phyloP scores from a whole-genome alignment of 2,329 filamentous ascomycete genomes.

The Knufia fluminis region DNA sequence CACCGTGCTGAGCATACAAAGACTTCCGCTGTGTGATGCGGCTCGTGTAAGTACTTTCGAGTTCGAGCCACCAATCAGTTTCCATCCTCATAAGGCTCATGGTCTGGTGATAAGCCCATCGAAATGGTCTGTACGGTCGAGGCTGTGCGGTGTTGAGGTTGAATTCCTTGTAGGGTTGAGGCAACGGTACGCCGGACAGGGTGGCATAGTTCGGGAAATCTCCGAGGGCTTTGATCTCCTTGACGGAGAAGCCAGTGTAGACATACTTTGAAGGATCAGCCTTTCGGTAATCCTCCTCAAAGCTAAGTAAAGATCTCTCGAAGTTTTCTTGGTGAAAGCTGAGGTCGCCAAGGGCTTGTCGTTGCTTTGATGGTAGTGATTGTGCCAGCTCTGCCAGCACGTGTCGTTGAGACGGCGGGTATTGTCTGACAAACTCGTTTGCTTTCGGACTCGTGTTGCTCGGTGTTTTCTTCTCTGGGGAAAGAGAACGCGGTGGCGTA shows the following conservation, averaged over 20 bases:
- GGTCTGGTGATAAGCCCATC: slow-evolving; percentile 81
- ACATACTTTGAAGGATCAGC: slow-evolving; percentile 41
- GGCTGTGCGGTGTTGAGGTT: slow-evolving; percentile 59
- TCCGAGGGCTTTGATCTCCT: slow-evolving; percentile 61
- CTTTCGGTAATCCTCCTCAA: slow-evolving; percentile 32
- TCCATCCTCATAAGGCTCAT: slow-evolving; percentile 79
- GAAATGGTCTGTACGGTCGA: slow-evolving; percentile 69
- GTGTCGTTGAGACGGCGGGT: slow-evolving; percentile 46
- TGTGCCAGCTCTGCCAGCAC: slow-evolving; percentile 31
- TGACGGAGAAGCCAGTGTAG: slow-evolving; percentile 59
- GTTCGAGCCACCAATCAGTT: slow-evolving; percentile 79
- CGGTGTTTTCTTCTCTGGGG: slow-evolving; percentile 38
- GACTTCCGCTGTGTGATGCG: slow-evolving; percentile 60
- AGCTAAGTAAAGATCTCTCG: slow-evolving; percentile 30
- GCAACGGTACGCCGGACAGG: slow-evolving; percentile 65
- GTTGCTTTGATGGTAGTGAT: slow-evolving; percentile 19
- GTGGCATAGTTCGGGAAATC: slow-evolving; percentile 71
- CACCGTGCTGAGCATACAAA: slow-evolving; percentile 55
- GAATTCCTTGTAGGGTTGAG: slow-evolving; percentile 55
- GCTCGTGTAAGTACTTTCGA: slow-evolving; percentile 61
- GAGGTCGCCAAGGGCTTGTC: slow-evolving; percentile 12
- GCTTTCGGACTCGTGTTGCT: slow-evolving; percentile 23
- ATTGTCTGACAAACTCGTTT: slow-evolving; percentile 37
- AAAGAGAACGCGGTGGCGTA: slow-evolving; percentile 46
- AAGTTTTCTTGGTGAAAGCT: slow-evolving; percentile 28